These are phyloP conservation scores for Metschnikowia arizonensis DNA, from an alignment of 805 yeast genomes.

Conservation along the genomic window DNA sequence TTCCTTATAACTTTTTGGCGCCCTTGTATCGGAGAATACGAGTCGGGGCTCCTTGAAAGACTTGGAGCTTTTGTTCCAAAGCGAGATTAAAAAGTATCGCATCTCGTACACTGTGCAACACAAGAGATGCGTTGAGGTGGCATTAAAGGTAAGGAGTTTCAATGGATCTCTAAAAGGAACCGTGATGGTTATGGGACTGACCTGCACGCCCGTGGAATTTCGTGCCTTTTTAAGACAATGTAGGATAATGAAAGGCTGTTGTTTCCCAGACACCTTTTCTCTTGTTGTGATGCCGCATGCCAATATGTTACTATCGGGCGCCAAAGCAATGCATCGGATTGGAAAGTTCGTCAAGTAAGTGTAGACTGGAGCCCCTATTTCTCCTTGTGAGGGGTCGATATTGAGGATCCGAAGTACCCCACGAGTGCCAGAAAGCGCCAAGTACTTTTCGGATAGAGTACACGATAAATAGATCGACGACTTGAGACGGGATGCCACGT, in stretches of 20 bases:
- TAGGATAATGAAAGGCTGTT: constrained; percentile 71
- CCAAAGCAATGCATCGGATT: constrained; percentile 71
- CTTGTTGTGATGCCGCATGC: constrained; percentile 83
- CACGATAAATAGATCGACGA: constrained; percentile 63
- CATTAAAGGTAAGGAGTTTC: constrained; percentile 66
- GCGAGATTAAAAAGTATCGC: constrained; percentile 68
- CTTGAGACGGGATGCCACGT: constrained; percentile 31
- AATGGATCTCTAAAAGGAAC: constrained; percentile 86
- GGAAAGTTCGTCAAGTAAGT: constrained; percentile 69
- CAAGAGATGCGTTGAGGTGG: constrained; percentile 63
- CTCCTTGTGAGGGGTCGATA: constrained; percentile 24
- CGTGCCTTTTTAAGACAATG: constrained; percentile 33
- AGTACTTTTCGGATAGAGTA: constrained; percentile 51
- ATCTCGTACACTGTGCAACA: constrained; percentile 79
- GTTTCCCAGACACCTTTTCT: constrained; percentile 62
- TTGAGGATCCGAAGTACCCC: constrained; percentile 70
- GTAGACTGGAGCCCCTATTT: constrained; percentile 59
- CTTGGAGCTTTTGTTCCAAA: constrained; percentile 47
- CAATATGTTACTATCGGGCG: constrained; percentile 58
- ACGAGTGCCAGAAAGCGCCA: constrained; percentile 67
- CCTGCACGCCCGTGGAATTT: constrained; percentile 19
- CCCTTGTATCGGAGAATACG: constrained; percentile 32
- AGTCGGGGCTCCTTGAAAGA: constrained; percentile 37
- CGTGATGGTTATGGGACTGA: constrained; percentile 66
- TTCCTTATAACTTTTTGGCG: constrained; percentile 11